Base-by-base conservation (phyloP, 345 rosid genomes). In the Gossypium sturtianum region DNA sequence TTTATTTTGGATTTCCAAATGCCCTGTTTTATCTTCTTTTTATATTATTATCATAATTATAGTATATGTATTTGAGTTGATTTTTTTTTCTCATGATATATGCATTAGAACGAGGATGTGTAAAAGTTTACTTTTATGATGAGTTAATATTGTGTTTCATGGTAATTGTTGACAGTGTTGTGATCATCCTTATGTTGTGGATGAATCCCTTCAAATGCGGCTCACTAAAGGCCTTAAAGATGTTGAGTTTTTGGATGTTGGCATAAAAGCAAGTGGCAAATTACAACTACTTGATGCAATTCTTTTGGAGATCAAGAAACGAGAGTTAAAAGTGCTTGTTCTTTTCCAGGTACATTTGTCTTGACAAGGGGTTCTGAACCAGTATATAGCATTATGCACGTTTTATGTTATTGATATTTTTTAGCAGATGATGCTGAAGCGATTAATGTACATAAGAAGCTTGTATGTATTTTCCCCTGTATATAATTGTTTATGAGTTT, bases 211-310 rank as follows among this genome's bases (percentile, higher is more conserved):
- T 71, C 87, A 83, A 73, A 61, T 25, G 56, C 68, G 74, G 54
- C 81, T 91, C 67, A 77, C 66, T 27, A 79, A 83, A 74, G 85
- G 83, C 72, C 77, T 82, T 25, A 58, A 76, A 71, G 63, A 3
- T 68, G 74, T 34, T 65, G 83, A 92, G 66, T 52, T 68, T 74
- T 77, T 95, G 79, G 92, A 91, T 79, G 82, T 85, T 79, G 99
- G 89, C 74, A 85, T 89, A 82, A 87, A 89, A 86, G 98, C 96
- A 48, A 90, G 99, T 72, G 97, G 98, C 71, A 95, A 95, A 82
- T 87, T 93, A 71, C 86, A 84, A 70, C 84, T 91, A 70, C 92
- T 95, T 71, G 94, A 90, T 70, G 83, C 80, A 44, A 85, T 95
- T 89, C 98, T 95, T 61, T 75, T 23, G 54, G 90, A 85, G 74